Evolutionary conservation across 805 yeast genomes (phyloP), one percentile per base, ranked within the genome.

Genomic region (Candida palmyrensis): DNA sequence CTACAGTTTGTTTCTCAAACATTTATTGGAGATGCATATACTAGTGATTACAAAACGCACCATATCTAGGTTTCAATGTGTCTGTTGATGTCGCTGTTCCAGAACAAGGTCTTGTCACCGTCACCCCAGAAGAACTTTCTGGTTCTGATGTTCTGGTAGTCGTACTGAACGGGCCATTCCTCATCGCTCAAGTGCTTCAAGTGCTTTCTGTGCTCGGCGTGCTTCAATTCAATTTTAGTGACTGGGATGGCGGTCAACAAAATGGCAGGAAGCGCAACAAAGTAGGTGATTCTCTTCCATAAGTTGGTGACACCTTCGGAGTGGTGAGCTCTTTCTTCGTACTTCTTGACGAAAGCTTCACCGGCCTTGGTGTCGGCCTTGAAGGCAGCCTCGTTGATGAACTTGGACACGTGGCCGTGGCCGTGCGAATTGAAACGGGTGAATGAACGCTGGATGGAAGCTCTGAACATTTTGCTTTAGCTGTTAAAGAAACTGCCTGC

Each of bases 61-160:
- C n/a, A 22, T 18, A 31, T 27, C 33, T 49, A 48, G 25, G 53
- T 52, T 48, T 62, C 70, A 53, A 82, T 66, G 72, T 85, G 85
- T 76, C 95, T 86, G 84, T 90, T 90, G 57, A 84, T 75, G 53
- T 77, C 83, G 33, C 85, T 73, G 73, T 87, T 87, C 98, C 98
- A 92, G 83, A 92, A 92, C 58, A 82, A 69, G 43, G 97, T 87
- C 77, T 85, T 80, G 74, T 89, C 96, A 60, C 98, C 97, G 59
- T 92, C 90, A 58, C 98, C 98, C 97, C 97, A 92, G 82, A 88
- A 90, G 77, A 77, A 90, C 59, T 83, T 80, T 62, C 78, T 81
- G 57, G 62, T 59, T 78, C 97, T 86, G 51, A 88, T 62, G 75
- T 92, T 92, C 74, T 82, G 89, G 78, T 77, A 92, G 51, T 80